Evolutionary conservation across 169 alveolate species (phyloP), one percentile per base, ranked within the genome.

Genomic region (Plasmodium yoelii): DNA sequence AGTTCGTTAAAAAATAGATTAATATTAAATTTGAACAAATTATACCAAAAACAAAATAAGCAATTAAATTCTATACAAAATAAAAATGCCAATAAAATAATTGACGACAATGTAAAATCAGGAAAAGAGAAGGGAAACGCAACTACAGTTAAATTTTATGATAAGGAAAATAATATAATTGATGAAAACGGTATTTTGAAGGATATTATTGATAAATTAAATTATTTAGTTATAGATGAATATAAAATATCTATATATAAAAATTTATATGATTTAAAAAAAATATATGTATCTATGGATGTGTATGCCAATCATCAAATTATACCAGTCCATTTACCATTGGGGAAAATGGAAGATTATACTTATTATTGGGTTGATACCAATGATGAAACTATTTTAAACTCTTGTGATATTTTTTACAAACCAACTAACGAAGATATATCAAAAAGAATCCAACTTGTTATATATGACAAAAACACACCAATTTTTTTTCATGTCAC

Each of bases 221-320:
- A 72, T 42, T 82, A 82, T 61, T 19, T 82, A 28, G 34, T 53
- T 49, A 82, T 82, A 67, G 55, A 82, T 82, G 63, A 69, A 13
- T 18, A 53, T 46, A 82, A 68, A 68, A 47, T 82, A 56, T 26
- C n/a, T 34, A 71, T 82, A 68, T 82, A 57, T 63, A 68, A 55
- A 56, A 61, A 55, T 34, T 9, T 82, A 39, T 82, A 82, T 24
- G 90, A 82, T 12, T 60, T 82, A 46, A 65, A 82, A 49, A 72
- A 82, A 82, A 82, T 82, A 56, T 69, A 82, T 56, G 22, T 82
- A 56, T 82, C 90, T 46, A 82, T 82, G 90, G 90, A 82, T 82
- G 90, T 82, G 2, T 82, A 53, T 82, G 28, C 47, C 26, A 64
- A 64, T n/a, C 86, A 82, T 60, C 86, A 82, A 18, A 68, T 82